Evolutionary conservation across 179 eudicot species (phyloP), one percentile per base, ranked within the genome.

Genomic region (Beta macrorhiza): DNA sequence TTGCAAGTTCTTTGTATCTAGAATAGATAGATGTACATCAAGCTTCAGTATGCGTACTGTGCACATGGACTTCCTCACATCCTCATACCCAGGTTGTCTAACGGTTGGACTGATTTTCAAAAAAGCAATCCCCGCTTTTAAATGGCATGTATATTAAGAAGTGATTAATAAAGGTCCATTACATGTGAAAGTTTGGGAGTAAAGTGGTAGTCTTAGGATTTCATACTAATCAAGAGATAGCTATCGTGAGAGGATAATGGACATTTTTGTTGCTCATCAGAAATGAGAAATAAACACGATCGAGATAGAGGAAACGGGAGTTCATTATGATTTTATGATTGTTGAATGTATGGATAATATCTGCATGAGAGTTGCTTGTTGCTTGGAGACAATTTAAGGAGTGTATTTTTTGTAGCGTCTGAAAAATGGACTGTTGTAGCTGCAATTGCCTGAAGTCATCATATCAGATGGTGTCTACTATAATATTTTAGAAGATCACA

Each of bases 11-110:
- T 79, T 15, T 61, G 45, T 20, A 47, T 75, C 67, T 25, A 49
- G 7, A 62, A 49, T 14, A 42, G 75, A 15, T 37, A 64, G 4
- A 75, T 57, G 55, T 44, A 51, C 51, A 14, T 72, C 53, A 65
- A 56, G 76, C 74, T 63, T 78, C 59, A 32, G 58, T 44, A 22
- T 73, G 58, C 63, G 44, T 74, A 67, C 64, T 77, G 77, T 72
- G 57, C 47, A 17, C 57, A 2, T 69, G 67, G 20, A 53, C 12
- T 6, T 32, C 56, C 9, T 22, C 73, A 22, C 55, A n/a, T 37
- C 13, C 51, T 68, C 45, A 52, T 20, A 67, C 1, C 42, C 42
- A 37, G 29, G 10, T 53, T 78, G 5, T 25, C 2, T 51, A 32
- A 32, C 51, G 6, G 75, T 17, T 58, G 44, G 32, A 75, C 19